These are phyloP conservation scores for Kuraishia cidri DNA, from an alignment of 805 yeast genomes.

Conservation along the genomic window DNA sequence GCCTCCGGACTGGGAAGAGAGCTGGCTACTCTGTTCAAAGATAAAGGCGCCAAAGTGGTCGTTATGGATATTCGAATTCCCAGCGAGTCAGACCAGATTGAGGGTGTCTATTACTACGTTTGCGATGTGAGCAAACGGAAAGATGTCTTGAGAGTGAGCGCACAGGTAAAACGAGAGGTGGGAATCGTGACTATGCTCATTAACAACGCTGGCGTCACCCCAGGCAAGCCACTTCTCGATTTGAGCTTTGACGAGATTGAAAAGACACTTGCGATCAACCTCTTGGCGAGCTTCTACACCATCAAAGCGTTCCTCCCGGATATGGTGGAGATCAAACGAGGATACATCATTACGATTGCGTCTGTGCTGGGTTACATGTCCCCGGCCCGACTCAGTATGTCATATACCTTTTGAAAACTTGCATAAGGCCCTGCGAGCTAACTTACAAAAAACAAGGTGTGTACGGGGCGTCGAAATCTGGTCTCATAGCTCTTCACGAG, in stretches of 20 bases:
- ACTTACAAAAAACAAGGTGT: too few species aligned
- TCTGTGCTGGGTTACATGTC: conserved; percentile 80
- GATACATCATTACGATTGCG: conserved; percentile 74
- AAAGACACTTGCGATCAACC: conserved; percentile 54
- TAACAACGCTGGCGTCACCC: conserved; percentile 79
- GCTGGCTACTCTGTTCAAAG: conserved; percentile 36
- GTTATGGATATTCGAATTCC: conserved; percentile 53
- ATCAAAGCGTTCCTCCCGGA: conserved; percentile 64
- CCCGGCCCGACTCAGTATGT: conserved; percentile 73
- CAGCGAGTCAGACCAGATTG: conserved; percentile 16
- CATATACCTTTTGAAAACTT: too few species aligned
- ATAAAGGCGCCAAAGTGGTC: conserved; percentile 40
- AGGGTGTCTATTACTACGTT: conserved; percentile 40
- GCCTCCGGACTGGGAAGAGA: conserved; percentile 69
- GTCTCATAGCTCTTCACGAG: conserved; percentile 77
- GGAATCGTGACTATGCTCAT: conserved; percentile 64
- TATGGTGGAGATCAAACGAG: conserved; percentile 54
- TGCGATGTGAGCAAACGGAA: conserved; percentile 63
- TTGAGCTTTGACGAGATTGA: conserved; percentile 51
- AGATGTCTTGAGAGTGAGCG: conserved; percentile 31
- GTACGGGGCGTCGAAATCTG: conserved; percentile 90
- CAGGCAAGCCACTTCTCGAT: conserved; percentile 48
- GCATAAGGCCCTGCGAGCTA: too few species aligned
- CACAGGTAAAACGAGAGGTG: conserved; percentile 29
- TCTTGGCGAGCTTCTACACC: conserved; percentile 62